Conservation (phyloP, 208 protist species). For the Willaertia magna region DNA sequence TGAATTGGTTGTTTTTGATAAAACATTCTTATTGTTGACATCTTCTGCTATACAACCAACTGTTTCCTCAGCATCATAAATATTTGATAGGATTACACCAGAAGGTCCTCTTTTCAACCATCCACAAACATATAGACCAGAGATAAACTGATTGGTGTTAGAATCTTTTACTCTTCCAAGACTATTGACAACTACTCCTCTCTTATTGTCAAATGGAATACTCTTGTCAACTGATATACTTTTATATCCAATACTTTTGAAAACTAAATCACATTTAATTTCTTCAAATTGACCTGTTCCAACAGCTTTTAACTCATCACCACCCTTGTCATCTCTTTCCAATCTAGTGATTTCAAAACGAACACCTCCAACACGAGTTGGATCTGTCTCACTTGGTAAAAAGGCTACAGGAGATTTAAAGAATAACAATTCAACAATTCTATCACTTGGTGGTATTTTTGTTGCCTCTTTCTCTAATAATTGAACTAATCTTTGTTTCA, state of each 20-base stretch:
- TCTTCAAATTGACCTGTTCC: slow-evolving; percentile 33
- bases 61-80: slow-evolving; percentile 29
- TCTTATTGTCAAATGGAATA: slow-evolving; percentile 53
- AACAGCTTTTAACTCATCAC: background rate
- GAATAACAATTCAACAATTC: background rate
- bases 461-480: background rate
- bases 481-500: background rate
- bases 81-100: slow-evolving; percentile 57
- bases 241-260: slow-evolving; percentile 63
- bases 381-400: background rate
- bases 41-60: background rate
- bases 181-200: slow-evolving; percentile 39
- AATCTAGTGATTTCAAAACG: background rate
- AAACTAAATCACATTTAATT: slow-evolving; percentile 60
- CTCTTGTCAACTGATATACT: slow-evolving; percentile 35
- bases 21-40: background rate
- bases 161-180: slow-evolving; percentile 32
- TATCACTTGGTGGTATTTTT: background rate
- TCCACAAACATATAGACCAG: slow-evolving; percentile 66
- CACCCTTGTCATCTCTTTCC: background rate
- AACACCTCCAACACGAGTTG: background rate
- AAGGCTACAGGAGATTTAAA: background rate
- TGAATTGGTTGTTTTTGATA: no score
- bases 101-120: slow-evolving; percentile 75
- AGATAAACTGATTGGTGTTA: background rate